phyloP scores from a whole-genome alignment of 164 flowering plant genomes.

The Magnolia officinalis region DNA sequence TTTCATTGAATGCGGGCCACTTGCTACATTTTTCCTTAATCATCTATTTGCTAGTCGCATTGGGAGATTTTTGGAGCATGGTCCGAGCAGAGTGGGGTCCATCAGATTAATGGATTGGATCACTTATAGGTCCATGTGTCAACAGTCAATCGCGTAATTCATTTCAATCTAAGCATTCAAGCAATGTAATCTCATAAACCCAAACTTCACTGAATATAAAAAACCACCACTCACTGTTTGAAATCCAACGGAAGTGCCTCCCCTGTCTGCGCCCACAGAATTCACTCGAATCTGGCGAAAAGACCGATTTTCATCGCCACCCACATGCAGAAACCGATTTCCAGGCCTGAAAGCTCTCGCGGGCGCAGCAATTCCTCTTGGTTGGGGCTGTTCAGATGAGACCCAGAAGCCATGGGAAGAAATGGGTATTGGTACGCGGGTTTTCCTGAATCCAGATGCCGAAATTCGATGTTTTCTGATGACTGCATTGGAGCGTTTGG shows the following conservation, averaged over 20 bases:
- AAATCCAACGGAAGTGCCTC: slow-evolving; percentile 25
- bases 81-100: too few relatives aligned
- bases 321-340: slow-evolving; percentile 34
- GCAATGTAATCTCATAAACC: neutral
- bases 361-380: slow-evolving; percentile 7
- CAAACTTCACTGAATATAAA: neutral
- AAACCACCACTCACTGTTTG: slow-evolving; percentile 35
- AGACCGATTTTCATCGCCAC: slow-evolving; percentile 10
- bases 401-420: slow-evolving; percentile 14
- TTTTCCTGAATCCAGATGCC: neutral
- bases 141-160: too few relatives aligned
- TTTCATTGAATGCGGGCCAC: too few relatives aligned
- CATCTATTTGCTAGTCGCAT: neutral
- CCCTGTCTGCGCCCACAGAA: slow-evolving; percentile 23
- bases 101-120: too few relatives aligned
- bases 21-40: neutral
- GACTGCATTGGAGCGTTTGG: slow-evolving; percentile 6
- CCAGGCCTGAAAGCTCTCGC: slow-evolving; percentile 10
- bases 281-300: slow-evolving; percentile 22
- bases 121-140: too few relatives aligned
- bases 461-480: slow-evolving; percentile 1
- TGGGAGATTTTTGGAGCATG: neutral
- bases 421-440: neutral
- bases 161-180: neutral
- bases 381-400: neutral